phyloP scores from a whole-genome alignment of 1,284 basidiomycete genomes.

The Lignosus rhinocerotis region DNA sequence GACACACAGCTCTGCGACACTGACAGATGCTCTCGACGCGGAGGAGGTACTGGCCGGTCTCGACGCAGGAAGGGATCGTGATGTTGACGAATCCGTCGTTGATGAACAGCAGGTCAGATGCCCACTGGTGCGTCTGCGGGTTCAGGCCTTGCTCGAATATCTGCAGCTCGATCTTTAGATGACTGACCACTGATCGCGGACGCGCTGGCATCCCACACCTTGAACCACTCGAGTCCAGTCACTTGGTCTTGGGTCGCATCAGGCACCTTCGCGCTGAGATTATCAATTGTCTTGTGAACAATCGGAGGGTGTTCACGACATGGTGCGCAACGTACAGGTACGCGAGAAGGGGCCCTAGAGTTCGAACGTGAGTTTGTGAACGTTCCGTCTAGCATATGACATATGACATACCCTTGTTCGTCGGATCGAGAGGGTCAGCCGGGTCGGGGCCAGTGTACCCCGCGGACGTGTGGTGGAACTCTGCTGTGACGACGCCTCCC shows the following conservation, averaged over 20 bases:
- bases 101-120: constrained; percentile 47
- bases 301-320: neutral
- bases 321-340: constrained; percentile 46
- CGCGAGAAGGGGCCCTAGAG: constrained; percentile 46
- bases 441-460: constrained; percentile 46
- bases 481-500: constrained; percentile 49
- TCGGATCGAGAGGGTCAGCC: constrained; percentile 52
- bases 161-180: constrained; percentile 10
- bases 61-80: constrained; percentile 50
- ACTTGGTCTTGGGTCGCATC: constrained; percentile 46
- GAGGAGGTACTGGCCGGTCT: constrained; percentile 50
- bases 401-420: constrained; percentile 41
- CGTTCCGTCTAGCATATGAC: no score
- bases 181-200: neutral
- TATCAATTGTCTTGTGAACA: neutral
- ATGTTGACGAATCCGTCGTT: constrained; percentile 56
- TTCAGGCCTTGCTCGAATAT: constrained; percentile 46
- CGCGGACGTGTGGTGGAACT: constrained; percentile 53
- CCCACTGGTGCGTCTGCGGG: constrained; percentile 40
- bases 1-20: neutral
- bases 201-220: constrained; percentile 36
- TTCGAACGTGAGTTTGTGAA: neutral
- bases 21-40: constrained; percentile 54
- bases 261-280: constrained; percentile 44
- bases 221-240: constrained; percentile 58